phyloP scores from a whole-genome alignment of 2,329 filamentous ascomycete genomes.

The Diaporthe destruens region DNA sequence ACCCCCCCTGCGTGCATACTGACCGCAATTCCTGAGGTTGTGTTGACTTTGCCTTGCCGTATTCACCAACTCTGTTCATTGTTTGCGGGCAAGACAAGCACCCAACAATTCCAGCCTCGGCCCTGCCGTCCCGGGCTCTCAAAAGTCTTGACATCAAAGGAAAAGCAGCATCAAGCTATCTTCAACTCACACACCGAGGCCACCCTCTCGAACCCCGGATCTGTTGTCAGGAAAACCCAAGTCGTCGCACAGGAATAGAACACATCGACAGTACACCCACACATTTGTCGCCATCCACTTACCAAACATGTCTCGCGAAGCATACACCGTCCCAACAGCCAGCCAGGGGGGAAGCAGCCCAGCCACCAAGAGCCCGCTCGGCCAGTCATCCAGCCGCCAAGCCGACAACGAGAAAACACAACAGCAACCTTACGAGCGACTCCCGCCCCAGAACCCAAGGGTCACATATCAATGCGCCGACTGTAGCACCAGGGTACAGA shows the following conservation, averaged over 20 bases:
- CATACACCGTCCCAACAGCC: constrained; percentile 4
- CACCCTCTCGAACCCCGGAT: background rate
- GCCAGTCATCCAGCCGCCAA: background rate
- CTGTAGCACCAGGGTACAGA: background rate
- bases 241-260: background rate
- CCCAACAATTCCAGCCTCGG: background rate
- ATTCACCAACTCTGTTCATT: background rate
- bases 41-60: background rate
- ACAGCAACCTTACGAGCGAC: background rate
- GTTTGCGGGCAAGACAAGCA: background rate
- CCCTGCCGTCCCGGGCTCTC: background rate
- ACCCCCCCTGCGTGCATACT: background rate
- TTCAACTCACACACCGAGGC: background rate
- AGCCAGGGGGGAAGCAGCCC: background rate
- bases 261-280: background rate
- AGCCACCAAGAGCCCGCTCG: background rate
- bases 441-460: background rate
- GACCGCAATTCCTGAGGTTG: too few species aligned
- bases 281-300: background rate
- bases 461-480: constrained; percentile 3
- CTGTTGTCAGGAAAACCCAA: background rate
- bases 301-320: constrained; percentile 13
- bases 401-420: background rate
- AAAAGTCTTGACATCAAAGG: background rate
- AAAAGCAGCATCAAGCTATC: background rate